Conservation (phyloP, 768 basidiomycete genomes). For the Agaricus blazei region DNA sequence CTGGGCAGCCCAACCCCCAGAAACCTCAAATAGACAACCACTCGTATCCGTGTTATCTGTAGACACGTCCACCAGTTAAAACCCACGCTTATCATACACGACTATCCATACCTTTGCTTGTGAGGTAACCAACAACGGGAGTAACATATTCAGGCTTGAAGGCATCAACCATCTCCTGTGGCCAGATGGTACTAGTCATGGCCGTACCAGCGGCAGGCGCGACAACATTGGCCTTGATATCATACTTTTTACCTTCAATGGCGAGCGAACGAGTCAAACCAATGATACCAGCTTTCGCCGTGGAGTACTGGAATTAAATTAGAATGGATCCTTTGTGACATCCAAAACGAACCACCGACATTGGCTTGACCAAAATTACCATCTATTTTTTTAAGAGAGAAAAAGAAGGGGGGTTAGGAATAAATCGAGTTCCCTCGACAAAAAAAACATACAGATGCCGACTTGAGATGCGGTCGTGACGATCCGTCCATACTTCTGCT, state of each 20-base stretch:
- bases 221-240: slow-evolving; percentile 84
- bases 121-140: slow-evolving; percentile 88
- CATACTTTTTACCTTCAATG: slow-evolving; percentile 88
- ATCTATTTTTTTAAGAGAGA: too few relatives aligned
- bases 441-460: slow-evolving; percentile 72
- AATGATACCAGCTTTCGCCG: slow-evolving; percentile 90
- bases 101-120: slow-evolving; percentile 54
- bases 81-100: background rate
- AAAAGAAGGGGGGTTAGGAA: background rate
- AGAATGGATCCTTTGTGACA: background rate
- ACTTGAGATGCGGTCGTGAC: slow-evolving; percentile 92
- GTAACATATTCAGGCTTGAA: slow-evolving; percentile 95
- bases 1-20: slow-evolving; percentile 89
- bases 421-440: background rate
- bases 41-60: slow-evolving; percentile 67
- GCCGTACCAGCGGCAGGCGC: slow-evolving; percentile 88
- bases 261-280: slow-evolving; percentile 88
- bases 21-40: slow-evolving; percentile 79
- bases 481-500: slow-evolving; percentile 95
- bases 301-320: slow-evolving; percentile 56
- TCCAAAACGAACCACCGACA: slow-evolving; percentile 29
- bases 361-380: slow-evolving; percentile 96
- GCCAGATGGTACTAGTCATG: slow-evolving; percentile 86
- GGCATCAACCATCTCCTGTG: slow-evolving; percentile 81
- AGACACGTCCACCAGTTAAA: background rate